Base-by-base conservation (phyloP, 177 flowering plant species). In the Tripterygium wilfordii region DNA sequence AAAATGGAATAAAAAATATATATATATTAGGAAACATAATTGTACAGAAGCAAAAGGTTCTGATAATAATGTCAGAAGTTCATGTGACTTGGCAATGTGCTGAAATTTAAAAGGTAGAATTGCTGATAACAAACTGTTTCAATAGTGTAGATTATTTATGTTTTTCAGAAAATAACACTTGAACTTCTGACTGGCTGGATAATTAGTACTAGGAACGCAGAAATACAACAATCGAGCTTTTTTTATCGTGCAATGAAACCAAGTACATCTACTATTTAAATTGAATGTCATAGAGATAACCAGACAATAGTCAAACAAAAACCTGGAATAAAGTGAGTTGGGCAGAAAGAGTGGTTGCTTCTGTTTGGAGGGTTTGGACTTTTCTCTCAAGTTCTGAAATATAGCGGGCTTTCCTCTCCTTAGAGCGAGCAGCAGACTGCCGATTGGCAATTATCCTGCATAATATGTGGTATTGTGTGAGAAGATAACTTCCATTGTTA, bases 301-400 rank as follows among this genome's bases (percentile, higher is more conserved):
- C 8, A 31, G 22, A 17, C 32, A 31, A 15, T 45, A n/a, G 26
- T 49, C 5, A 1, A 36, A 19, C 3, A 56, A 30, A 29, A 31
- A 86, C 95, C 89, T 88, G 95, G 54, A 76, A 83, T 18, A 88
- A 58, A 13, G 91, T 76, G 45, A 85, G 82, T 47, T 88, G 97
- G 28, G 97, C 95, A 60, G 95, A 88, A 59, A 88, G 92, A 37
- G 97, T 85, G 10, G 97, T 88, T 8, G 95, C 97, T 72, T 88
- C 97, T 14, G 92, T 88, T 69, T 85, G 97, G 70, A 88, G 89
- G 48, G 78, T 86, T 62, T 86, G 92, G 29, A 83, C 92, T 76
- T 82, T 88, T 46, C 97, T 77, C 71, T 88, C 97, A 45, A 88
- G 83, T 51, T 88, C 95, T 20, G 61, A 60, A 29, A 86, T 83